A percentile compares a stretch with the other conserved stretches of the same genome.
These are phyloP conservation scores for Acarospora socialis DNA, from an alignment of 2,329 filamentous ascomycete species.

Conservation along the genomic window DNA sequence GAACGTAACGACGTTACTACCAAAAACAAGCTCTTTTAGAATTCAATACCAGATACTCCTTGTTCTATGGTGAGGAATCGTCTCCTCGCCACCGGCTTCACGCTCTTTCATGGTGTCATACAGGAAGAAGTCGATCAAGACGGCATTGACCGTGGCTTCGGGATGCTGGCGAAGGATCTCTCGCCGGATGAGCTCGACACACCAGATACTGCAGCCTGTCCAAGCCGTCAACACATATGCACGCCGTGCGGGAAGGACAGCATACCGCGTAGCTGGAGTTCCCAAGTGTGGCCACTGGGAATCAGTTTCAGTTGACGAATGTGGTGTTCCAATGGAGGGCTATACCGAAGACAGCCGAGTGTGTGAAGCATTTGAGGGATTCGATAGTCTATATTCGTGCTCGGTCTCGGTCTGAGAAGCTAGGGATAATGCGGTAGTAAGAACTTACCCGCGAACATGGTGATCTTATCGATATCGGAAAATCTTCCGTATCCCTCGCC, in stretches of 20 bases:
- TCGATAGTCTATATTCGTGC: conserved; percentile 54
- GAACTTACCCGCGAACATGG: conserved; percentile 68
- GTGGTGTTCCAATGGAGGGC: conserved; percentile 58
- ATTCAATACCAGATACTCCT: conserved; percentile 83
- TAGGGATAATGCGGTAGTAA: conserved; percentile 4
- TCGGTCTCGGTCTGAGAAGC: background rate
- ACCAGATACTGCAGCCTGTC: conserved; percentile 93
- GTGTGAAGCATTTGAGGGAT: conserved; percentile 85
- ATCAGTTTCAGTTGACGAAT: conserved; percentile 53
- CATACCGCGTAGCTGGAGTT: conserved; percentile 81
- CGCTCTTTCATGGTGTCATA: conserved; percentile 88
- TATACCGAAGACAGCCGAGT: conserved; percentile 71
- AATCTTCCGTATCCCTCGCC: conserved; percentile 69
- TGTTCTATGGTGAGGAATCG: conserved; percentile 72
- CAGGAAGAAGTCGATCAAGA: conserved; percentile 92
- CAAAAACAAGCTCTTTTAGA: too few relatives aligned
- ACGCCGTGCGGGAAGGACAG: too few relatives aligned
- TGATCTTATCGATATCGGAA: conserved; percentile 83
- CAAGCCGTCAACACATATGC: too few relatives aligned
- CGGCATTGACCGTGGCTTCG: conserved; percentile 62
- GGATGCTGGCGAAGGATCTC: conserved; percentile 67
- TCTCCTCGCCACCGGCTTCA: conserved; percentile 44
- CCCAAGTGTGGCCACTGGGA: conserved; percentile 59
- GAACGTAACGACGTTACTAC: too few relatives aligned
- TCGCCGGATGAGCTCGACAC: conserved; percentile 70